phyloP scores from a whole-genome alignment of 345 rosid genomes.

The Populus alba region DNA sequence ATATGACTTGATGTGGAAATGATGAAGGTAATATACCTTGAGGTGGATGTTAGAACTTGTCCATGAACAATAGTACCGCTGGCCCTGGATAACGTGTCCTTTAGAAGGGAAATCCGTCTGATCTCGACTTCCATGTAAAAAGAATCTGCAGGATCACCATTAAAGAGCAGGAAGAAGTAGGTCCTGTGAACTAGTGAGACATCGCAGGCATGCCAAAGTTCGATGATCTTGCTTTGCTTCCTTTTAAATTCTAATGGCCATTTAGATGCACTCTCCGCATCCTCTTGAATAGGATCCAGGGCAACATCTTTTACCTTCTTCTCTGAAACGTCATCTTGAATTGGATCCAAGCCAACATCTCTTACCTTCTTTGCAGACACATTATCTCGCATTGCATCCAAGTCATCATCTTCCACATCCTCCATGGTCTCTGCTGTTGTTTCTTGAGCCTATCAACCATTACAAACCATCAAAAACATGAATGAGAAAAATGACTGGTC shows the following conservation, averaged over 20 bases:
- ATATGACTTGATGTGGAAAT: neutral
- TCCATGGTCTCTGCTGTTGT: conserved; percentile 35
- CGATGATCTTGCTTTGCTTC: conserved; percentile 65
- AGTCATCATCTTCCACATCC: conserved; percentile 60
- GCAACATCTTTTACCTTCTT: conserved; percentile 66
- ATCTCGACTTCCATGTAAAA: conserved; percentile 89
- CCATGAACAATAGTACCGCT: conserved; percentile 54
- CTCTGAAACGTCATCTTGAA: conserved; percentile 26
- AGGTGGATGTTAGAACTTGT: conserved; percentile 33
- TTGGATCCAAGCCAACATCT: conserved; percentile 77
- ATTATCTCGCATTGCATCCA: conserved; percentile 65
- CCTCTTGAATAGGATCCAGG: conserved; percentile 68
- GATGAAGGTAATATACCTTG: conserved; percentile 43
- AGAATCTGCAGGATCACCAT: conserved; percentile 74
- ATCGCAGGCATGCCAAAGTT: conserved; percentile 79
- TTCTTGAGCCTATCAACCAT: conserved; percentile 47
- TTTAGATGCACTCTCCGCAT: conserved; percentile 29
- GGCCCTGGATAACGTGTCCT: conserved; percentile 47
- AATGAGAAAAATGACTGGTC: conserved; percentile 1
- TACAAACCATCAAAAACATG: neutral
- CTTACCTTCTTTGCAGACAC: conserved; percentile 43
- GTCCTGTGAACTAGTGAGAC: conserved; percentile 79
- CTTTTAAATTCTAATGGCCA: conserved; percentile 69
- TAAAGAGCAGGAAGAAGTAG: conserved; percentile 79
- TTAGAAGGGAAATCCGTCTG: conserved; percentile 63